Conservation (phyloP, 2,329 filamentous ascomycete species). For the Sporothrix humicola region DNA sequence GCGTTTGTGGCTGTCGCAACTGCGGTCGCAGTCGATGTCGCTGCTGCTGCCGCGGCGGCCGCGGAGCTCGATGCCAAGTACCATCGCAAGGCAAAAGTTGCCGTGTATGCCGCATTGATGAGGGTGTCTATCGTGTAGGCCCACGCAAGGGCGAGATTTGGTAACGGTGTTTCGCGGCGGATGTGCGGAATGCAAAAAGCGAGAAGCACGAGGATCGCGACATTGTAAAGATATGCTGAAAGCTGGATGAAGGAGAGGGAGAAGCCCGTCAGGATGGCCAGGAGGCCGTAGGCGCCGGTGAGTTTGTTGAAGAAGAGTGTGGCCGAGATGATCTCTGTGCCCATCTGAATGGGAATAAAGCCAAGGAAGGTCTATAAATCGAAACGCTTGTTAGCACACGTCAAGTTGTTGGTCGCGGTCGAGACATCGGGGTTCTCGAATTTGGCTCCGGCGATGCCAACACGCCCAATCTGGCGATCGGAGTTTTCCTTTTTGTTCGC, state of each 20-base stretch:
- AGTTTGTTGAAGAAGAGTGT: conserved; percentile 90
- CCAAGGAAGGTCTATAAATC: conserved; percentile 76
- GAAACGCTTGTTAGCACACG: conserved; percentile 13
- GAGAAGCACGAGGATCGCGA: conserved; percentile 70
- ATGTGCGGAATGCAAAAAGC: conserved; percentile 79
- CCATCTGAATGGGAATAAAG: conserved; percentile 83
- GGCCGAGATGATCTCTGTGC: conserved; percentile 81
- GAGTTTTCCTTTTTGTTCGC: not conserved
- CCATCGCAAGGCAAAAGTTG: conserved; percentile 82
- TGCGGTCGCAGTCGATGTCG: conserved; percentile 4
- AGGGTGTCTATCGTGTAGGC: conserved; percentile 82
- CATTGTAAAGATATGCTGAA: conserved; percentile 89
- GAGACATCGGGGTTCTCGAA: not conserved
- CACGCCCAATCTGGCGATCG: no score
- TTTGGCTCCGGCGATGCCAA: not conserved
- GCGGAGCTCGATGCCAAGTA: conserved; percentile 59
- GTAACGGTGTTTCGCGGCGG: conserved; percentile 75
- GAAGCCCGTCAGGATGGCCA: conserved; percentile 87
- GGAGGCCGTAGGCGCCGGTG: conserved; percentile 86
- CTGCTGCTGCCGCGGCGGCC: conserved; percentile 16
- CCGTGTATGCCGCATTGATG: conserved; percentile 82
- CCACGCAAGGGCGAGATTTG: conserved; percentile 82
- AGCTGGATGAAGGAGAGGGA: conserved; percentile 81
- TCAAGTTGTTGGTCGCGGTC: no score
- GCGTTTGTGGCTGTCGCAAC: conserved; percentile 10